These are phyloP conservation scores for Aureococcus anophagefferens DNA, from an alignment of 108 stramenopile genomes.

Conservation along the genomic window DNA sequence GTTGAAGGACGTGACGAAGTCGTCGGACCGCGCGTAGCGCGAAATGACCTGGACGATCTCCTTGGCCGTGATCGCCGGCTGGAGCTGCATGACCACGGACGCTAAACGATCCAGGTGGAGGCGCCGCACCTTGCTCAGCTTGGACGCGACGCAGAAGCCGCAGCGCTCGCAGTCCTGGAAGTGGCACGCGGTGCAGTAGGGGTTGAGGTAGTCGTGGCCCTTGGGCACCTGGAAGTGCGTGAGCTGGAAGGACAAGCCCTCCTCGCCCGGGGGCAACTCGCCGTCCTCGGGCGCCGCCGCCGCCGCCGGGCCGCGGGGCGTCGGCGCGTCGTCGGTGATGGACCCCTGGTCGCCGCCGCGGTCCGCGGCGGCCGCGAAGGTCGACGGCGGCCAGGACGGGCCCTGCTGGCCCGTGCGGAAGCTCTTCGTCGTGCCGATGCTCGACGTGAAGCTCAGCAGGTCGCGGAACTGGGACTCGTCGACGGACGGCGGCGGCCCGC, in stretches of 20 bases:
- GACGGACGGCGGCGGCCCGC: no score
- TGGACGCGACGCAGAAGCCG: background rate
- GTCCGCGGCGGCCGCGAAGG: no score
- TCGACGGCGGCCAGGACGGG: no score
- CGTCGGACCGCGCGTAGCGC: background rate
- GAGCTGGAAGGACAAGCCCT: background rate
- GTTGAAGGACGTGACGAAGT: background rate
- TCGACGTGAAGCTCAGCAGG: no score
- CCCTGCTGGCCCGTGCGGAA: no score
- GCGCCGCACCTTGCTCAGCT: background rate
- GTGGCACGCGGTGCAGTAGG: background rate
- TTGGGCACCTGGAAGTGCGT: background rate
- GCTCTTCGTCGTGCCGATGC: no score
- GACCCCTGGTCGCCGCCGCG: no score
- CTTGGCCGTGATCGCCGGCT: background rate
- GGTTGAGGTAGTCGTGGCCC: background rate
- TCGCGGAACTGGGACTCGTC: no score
- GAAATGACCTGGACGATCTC: background rate
- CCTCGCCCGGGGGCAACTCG: background rate
- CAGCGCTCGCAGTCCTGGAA: background rate
- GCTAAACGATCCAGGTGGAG: background rate
- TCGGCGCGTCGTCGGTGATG: no score
- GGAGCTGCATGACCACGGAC: background rate
- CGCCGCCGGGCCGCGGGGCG: no score
- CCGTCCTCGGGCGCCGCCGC: no score